A percentile compares a stretch with the other conserved stretches of the same genome.
Conservation (phyloP, 2,329 filamentous ascomycete species). For the Periconia sp. region DNA sequence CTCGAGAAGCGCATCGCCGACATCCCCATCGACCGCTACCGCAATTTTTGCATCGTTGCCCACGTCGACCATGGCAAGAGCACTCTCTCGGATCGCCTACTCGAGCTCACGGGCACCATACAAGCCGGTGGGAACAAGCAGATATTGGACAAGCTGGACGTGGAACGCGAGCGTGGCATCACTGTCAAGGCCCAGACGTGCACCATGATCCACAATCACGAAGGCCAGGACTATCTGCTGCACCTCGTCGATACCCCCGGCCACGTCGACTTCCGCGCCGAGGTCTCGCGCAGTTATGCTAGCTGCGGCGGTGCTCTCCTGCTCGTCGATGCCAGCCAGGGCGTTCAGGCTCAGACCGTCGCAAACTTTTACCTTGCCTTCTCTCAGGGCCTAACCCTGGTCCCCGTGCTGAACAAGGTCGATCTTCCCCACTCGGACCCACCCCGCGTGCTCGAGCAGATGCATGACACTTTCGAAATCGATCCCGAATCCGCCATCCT, state of each 20-base stretch:
- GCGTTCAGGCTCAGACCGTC: constrained; percentile 92
- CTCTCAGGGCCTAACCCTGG: constrained; percentile 79
- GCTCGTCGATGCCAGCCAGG: constrained; percentile 93
- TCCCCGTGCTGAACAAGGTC: constrained; percentile 96
- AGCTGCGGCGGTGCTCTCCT: constrained; percentile 84
- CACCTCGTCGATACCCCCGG: constrained; percentile 96
- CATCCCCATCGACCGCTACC: constrained; percentile 76
- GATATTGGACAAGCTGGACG: constrained; percentile 94
- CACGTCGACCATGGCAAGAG: constrained; percentile 99
- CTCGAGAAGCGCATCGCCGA: constrained; percentile 68
- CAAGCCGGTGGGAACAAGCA: constrained; percentile 85
- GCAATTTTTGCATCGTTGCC: constrained; percentile 82
- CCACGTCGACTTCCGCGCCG: constrained; percentile 95
- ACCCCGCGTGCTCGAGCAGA: constrained; percentile 81
- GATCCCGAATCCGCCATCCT: constrained; percentile 72
- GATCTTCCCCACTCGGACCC: constrained; percentile 89
- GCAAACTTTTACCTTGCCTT: constrained; percentile 99
- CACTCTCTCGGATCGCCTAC: constrained; percentile 86
- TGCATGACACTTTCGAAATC: constrained; percentile 84
- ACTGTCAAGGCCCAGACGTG: constrained; percentile 99
- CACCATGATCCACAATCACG: constrained; percentile 91
- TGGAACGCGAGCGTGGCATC: constrained; percentile 93
- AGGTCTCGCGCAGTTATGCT: constrained; percentile 93
- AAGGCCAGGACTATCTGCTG: constrained; percentile 84
- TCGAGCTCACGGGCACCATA: constrained; percentile 95